A percentile compares a stretch with the other conserved stretches of the same genome.
phyloP scores from a whole-genome alignment of 345 rosid genomes.

The Geranium rotundifolium region DNA sequence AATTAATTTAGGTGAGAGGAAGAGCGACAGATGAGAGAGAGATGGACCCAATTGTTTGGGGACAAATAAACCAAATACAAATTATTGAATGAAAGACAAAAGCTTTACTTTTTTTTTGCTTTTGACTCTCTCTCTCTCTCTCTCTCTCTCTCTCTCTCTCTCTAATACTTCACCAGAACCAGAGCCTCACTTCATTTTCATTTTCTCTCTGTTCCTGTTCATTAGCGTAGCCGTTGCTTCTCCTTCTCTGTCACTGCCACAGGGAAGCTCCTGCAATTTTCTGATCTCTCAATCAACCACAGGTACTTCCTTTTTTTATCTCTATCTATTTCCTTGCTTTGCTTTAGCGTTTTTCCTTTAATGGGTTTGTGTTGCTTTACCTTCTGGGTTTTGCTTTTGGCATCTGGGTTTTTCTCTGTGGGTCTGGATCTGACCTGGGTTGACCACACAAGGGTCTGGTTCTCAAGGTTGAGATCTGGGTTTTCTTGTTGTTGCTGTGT shows the following conservation, averaged over 20 bases:
- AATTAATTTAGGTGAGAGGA: too few relatives aligned
- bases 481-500: constrained; percentile 1
- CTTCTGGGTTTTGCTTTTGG: constrained; percentile 12
- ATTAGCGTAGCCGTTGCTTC: background rate
- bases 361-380: constrained; percentile 9
- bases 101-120: constrained; percentile 13
- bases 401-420: constrained; percentile 21
- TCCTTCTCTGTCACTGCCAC: constrained; percentile 9
- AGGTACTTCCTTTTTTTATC: constrained; percentile 10
- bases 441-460: constrained; percentile 6
- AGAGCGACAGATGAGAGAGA: too few relatives aligned
- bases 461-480: constrained; percentile 35
- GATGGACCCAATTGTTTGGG: background rate
- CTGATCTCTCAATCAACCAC: constrained; percentile 22
- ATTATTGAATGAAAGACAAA: constrained; percentile 6
- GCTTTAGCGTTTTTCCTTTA: background rate
- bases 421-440: constrained; percentile 32
- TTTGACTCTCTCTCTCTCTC: constrained; percentile 23
- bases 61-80: constrained; percentile 8
- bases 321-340: constrained; percentile 1
- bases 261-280: background rate
- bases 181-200: constrained; percentile 13
- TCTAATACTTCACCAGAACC: constrained; percentile 18
- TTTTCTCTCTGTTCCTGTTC: constrained; percentile 7
- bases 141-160: constrained; percentile 13